Conservation (phyloP, 257 asterid genomes). For the Nicotiana knightiana region DNA sequence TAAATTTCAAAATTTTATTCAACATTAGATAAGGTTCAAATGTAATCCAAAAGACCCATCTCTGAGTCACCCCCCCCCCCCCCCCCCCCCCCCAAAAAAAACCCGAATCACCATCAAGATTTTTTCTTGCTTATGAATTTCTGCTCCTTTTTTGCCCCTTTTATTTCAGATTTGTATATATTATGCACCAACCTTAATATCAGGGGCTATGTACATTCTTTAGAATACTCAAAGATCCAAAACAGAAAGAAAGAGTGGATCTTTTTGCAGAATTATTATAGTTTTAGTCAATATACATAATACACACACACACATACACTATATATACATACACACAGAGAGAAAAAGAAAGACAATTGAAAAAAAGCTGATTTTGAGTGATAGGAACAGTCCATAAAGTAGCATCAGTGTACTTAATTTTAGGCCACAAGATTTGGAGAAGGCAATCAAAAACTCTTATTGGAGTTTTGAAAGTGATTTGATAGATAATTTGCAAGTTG, state of each 20-base stretch:
- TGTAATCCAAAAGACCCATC: neutral
- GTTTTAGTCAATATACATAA: neutral
- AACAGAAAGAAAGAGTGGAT: neutral
- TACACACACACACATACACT: neutral
- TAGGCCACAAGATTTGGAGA: conserved; percentile 36
- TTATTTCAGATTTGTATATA: neutral
- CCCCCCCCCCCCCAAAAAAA: neutral
- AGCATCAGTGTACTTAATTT: conserved; percentile 28
- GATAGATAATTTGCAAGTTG: conserved; percentile 12
- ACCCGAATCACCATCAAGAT: conserved; percentile 12
- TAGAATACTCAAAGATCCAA: neutral
- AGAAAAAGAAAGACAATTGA: neutral
- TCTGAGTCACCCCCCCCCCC: neutral
- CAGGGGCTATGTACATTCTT: neutral
- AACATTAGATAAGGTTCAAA: conserved; percentile 26
- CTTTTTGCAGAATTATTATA: neutral
- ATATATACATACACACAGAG: neutral
- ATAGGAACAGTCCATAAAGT: conserved; percentile 12
- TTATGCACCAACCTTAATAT: neutral
- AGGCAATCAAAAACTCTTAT: conserved; percentile 28
- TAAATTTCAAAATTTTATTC: neutral
- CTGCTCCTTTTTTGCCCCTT: neutral
- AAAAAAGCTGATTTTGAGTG: neutral
- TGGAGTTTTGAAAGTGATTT: conserved; percentile 34
- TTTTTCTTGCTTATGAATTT: neutral